Conservation (phyloP, 2,329 filamentous ascomycete genomes). For the Fragosphaeria purpurea region DNA sequence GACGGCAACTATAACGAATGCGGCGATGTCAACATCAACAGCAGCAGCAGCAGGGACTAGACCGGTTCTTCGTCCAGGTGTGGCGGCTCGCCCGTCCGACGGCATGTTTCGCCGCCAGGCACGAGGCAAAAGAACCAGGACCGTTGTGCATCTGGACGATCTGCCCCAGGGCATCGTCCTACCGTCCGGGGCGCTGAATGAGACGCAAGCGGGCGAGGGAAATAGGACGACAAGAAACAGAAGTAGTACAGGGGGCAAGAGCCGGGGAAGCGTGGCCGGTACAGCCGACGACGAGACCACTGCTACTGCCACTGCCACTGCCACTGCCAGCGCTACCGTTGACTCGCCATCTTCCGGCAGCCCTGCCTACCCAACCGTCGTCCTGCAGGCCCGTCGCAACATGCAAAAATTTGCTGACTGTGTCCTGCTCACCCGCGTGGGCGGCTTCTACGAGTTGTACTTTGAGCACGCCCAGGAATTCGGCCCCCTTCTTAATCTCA, state of each 20-base stretch:
- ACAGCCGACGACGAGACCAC: neutral
- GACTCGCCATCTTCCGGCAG: neutral
- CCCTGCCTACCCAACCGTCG: conserved; percentile 69
- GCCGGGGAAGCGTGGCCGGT: neutral
- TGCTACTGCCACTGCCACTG: neutral
- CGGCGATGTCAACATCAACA: too few species aligned
- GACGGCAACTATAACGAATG: too few species aligned
- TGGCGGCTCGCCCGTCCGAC: neutral
- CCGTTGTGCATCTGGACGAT: conserved; percentile 44
- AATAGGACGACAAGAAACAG: neutral
- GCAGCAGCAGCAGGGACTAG: neutral
- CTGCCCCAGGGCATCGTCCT: conserved; percentile 47
- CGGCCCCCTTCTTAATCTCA: conserved; percentile 77
- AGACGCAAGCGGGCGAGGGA: neutral
- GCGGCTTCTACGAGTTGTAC: conserved; percentile 96
- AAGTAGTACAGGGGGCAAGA: neutral
- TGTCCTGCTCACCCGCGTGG: conserved; percentile 82
- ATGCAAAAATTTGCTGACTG: conserved; percentile 88
- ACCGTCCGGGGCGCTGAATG: conserved; percentile 14
- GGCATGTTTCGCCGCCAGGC: conserved; percentile 13
- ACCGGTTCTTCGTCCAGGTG: neutral
- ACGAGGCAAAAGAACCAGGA: conserved; percentile 46
- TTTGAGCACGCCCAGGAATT: conserved; percentile 90
- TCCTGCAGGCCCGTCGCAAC: conserved; percentile 78
- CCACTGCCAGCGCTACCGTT: neutral